Conservation (phyloP, 257 asterid genomes). For the Solanum clarkiae region DNA sequence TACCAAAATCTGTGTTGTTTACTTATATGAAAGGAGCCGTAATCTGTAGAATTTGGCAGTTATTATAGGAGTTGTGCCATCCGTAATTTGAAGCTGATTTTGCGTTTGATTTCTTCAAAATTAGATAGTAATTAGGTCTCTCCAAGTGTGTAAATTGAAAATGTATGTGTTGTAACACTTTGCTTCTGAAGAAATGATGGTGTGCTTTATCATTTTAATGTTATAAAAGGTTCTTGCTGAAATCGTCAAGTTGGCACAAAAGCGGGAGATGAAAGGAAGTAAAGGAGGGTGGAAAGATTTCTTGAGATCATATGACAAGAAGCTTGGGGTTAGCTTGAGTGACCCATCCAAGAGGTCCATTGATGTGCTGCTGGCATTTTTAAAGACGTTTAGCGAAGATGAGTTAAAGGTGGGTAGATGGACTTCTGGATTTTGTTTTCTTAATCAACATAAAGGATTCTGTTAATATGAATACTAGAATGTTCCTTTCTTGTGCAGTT, state of each 20-base stretch:
- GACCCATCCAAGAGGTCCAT: slow-evolving; percentile 72
- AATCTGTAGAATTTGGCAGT: not conserved
- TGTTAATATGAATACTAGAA: not conserved
- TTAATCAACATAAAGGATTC: not conserved
- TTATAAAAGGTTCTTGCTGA: slow-evolving; percentile 24
- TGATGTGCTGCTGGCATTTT: slow-evolving; percentile 51
- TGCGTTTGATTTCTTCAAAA: not conserved
- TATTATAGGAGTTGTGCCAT: not conserved
- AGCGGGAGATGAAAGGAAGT: slow-evolving; percentile 26
- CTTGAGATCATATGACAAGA: slow-evolving; percentile 48
- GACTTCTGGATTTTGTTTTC: not conserved
- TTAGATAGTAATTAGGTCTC: not conserved
- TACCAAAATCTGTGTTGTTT: not conserved
- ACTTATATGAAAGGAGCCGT: not conserved
- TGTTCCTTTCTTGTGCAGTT: slow-evolving; percentile 29
- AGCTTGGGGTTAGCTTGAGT: slow-evolving; percentile 64
- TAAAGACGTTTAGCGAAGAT: slow-evolving; percentile 40
- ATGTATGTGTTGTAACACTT: not conserved
- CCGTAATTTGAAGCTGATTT: not conserved
- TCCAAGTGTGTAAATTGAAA: not conserved
- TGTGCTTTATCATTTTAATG: not conserved
- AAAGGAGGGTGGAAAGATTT: slow-evolving; percentile 65
- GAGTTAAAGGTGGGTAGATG: slow-evolving; percentile 47
- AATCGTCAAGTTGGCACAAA: slow-evolving; percentile 31
- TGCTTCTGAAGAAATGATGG: not conserved